Percentiles rank a stretch among this genome's conserved stretches.
phyloP scores from a whole-genome alignment of 2,329 filamentous ascomycete species.

The Fusarium continuum region DNA sequence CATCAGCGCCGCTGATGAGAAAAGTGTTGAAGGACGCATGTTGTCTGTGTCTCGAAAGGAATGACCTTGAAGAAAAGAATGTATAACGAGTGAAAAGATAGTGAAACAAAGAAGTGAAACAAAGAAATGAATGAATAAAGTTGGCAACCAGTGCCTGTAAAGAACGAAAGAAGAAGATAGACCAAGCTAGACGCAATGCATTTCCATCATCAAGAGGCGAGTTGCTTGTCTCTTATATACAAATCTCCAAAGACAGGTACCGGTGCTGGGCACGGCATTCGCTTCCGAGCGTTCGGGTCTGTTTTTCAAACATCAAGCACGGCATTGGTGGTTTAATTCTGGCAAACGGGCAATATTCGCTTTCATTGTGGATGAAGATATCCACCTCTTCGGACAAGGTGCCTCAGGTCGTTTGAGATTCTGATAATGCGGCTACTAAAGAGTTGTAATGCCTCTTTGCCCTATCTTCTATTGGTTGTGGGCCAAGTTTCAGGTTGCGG shows the following conservation, averaged over 20 bases:
- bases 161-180: constrained; percentile 21
- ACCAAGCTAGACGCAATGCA: constrained; percentile 17
- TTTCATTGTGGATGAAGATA: constrained; percentile 14
- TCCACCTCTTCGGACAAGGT: neutral
- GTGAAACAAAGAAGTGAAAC: constrained; percentile 13
- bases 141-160: constrained; percentile 33
- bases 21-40: constrained; percentile 32
- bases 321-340: constrained; percentile 24
- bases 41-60: neutral
- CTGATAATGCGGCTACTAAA: neutral
- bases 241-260: neutral
- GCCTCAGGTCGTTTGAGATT: constrained; percentile 16
- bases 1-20: constrained; percentile 35
- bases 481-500: constrained; percentile 27
- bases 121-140: constrained; percentile 24
- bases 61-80: neutral
- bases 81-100: neutral
- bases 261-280: neutral
- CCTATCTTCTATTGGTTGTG: constrained; percentile 27
- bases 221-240: constrained; percentile 10
- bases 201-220: neutral
- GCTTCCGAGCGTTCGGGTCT: constrained; percentile 22
- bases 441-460: constrained; percentile 1
- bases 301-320: constrained; percentile 15
- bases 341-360: constrained; percentile 17